Base-by-base conservation (phyloP, 805 yeast genomes). In the Metschnikowia bowlesiae region DNA sequence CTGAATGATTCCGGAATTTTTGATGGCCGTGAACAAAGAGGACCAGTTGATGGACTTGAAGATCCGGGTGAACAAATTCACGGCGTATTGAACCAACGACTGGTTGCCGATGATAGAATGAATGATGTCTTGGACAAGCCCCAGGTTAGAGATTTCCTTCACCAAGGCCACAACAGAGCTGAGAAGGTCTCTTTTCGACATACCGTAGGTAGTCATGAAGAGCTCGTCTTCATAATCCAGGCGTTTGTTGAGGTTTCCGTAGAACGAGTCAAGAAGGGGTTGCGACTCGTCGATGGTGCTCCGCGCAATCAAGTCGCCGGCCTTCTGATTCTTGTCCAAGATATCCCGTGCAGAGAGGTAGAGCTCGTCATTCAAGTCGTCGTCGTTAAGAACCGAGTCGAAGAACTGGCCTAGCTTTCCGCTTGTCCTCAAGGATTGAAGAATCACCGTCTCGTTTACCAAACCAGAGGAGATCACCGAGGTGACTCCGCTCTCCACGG, bases 1-100 rank as follows among this genome's bases (percentile, higher is more conserved):
- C 36, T 52, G 51, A 40, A 60, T 59, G 39, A 62, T 46, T 22
- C 66, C 70, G 34, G 70, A 65, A 40, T 59, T 58, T 49, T 65
- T 66, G 42, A 68, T 56, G 13, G 62, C 52, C 16, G 51, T 52
- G 52, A 57, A 65, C 39, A 68, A 44, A 6, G 55, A 46, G 5
- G 52, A 30, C 52, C 62, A 63, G 49, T 65, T 56, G 48, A 59
- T 57, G 41, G 60, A 59, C 39, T 52, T 47, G 46, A 67, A 48
- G n/a, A 66, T 55, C 35, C 60, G 53, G 10, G 57, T 39, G 7
- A 65, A 39, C 38, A 68, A 53, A 11, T 49, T 48, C 10, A 59
- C 49, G 41, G 64, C 64, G 34, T 61, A 57, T 9, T 55, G 55
- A 35, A 58, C 47, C 37, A 62, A 52, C 7, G 51, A 45, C 39